phyloP scores from a whole-genome alignment of 495 filamentous ascomycete genomes.

The Penicillium alfredii region DNA sequence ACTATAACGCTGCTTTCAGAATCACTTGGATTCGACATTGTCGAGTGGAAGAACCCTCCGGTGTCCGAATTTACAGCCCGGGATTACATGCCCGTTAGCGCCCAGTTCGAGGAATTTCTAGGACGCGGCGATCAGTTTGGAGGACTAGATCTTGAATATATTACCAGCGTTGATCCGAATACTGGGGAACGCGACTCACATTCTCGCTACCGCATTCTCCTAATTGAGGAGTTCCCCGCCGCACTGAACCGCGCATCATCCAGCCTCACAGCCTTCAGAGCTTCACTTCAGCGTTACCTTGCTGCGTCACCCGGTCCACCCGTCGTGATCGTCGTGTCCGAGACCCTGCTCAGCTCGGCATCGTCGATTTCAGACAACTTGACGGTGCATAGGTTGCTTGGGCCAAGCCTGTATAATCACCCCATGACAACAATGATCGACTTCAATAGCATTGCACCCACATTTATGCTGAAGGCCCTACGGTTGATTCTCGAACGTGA shows the following conservation, averaged over 20 bases:
- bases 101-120: slow-evolving; percentile 89
- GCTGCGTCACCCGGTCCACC: slow-evolving; percentile 53
- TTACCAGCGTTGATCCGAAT: background rate
- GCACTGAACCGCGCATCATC: slow-evolving; percentile 63
- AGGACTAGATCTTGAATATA: slow-evolving; percentile 54
- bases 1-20: slow-evolving; percentile 71
- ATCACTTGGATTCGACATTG: slow-evolving; percentile 61
- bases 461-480: slow-evolving; percentile 77
- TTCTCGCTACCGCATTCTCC: slow-evolving; percentile 52
- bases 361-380: slow-evolving; percentile 78
- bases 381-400: slow-evolving; percentile 81
- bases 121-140: slow-evolving; percentile 70
- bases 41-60: slow-evolving; percentile 86
- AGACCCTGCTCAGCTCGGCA: slow-evolving; percentile 70
- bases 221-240: slow-evolving; percentile 94
- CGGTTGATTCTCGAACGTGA: slow-evolving; percentile 75
- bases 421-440: slow-evolving; percentile 70
- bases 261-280: slow-evolving; percentile 65
- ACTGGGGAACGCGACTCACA: background rate
- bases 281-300: slow-evolving; percentile 67
- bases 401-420: slow-evolving; percentile 75
- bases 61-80: slow-evolving; percentile 51
- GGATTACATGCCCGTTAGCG: slow-evolving; percentile 57
- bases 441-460: slow-evolving; percentile 87
- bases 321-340: slow-evolving; percentile 83